Percentiles rank a stretch among this genome's conserved stretches.
Evolutionary conservation across 2,329 filamentous ascomycete genomes (phyloP).

Genomic region (Nannizziopsis barbatae): DNA sequence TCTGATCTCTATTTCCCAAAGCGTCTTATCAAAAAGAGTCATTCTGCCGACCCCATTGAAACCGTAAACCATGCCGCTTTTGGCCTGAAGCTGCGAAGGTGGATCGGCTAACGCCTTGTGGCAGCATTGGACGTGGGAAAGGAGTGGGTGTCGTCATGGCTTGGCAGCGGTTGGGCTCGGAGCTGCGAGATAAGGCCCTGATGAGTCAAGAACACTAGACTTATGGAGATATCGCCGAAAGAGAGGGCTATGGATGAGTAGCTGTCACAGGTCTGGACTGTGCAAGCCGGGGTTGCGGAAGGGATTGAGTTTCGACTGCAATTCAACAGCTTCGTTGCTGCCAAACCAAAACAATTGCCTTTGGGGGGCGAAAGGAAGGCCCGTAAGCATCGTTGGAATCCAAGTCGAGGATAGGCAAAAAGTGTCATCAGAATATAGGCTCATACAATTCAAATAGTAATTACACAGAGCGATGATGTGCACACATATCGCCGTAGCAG

Average conservation of each 20-base stretch:
- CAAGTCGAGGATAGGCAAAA: too few species aligned
- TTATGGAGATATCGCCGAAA: not conserved
- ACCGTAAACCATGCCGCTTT: too few species aligned
- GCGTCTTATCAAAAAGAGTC: too few species aligned
- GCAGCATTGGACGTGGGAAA: not conserved
- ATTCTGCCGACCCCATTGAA: too few species aligned
- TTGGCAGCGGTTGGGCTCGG: conserved; percentile 3
- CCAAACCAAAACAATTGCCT: too few species aligned
- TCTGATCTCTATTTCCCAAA: too few species aligned
- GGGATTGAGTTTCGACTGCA: too few species aligned
- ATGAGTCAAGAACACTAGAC: not conserved
- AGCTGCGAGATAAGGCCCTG: not conserved
- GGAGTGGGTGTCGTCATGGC: not conserved
- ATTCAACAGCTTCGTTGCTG: too few species aligned
- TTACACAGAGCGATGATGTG: not conserved
- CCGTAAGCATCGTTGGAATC: too few species aligned
- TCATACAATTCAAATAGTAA: conserved; percentile 6
- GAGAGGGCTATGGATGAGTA: not conserved
- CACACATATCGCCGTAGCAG: conserved; percentile 2
- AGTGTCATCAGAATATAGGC: not conserved
- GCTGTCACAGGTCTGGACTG: not conserved
- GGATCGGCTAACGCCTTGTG: not conserved
- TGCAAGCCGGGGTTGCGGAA: too few species aligned
- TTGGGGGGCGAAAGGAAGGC: too few species aligned
- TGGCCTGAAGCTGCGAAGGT: too few species aligned